Evolutionary conservation across 495 filamentous ascomycete species (phyloP).

Genomic region (Glutinoglossum americanum): DNA sequence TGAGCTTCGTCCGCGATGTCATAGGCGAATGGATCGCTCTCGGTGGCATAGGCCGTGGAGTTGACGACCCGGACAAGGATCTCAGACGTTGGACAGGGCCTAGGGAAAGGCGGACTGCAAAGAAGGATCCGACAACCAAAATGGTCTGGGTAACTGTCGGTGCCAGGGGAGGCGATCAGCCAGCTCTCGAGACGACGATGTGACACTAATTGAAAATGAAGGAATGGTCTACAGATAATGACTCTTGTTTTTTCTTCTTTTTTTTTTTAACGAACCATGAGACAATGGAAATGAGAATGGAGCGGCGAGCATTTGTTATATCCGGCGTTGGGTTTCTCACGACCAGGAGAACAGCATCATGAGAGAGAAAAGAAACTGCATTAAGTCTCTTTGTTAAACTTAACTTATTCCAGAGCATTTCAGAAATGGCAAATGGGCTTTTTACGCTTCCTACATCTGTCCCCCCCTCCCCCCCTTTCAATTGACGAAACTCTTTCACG

Average conservation of each 20-base stretch:
- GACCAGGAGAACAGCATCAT: too few relatives aligned
- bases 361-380: too few relatives aligned
- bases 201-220: background rate
- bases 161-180: constrained; percentile 1
- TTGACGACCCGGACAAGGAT: background rate
- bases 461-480: too few relatives aligned
- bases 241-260: background rate
- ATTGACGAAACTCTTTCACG: too few relatives aligned
- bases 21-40: constrained; percentile 33
- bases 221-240: too few relatives aligned
- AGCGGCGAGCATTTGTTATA: background rate
- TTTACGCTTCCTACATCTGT: too few relatives aligned
- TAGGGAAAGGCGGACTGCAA: background rate
- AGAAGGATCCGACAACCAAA: background rate
- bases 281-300: background rate
- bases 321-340: too few relatives aligned
- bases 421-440: too few relatives aligned
- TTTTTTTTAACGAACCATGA: constrained; percentile 1
- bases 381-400: too few relatives aligned
- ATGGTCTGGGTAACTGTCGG: constrained; percentile 4
- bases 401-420: too few relatives aligned
- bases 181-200: background rate
- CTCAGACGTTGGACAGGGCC: background rate
- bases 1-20: constrained; percentile 59
- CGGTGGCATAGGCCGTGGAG: background rate